Conservation (phyloP, 2,329 filamentous ascomycete genomes). For the Dryadomyces sulphureus region DNA sequence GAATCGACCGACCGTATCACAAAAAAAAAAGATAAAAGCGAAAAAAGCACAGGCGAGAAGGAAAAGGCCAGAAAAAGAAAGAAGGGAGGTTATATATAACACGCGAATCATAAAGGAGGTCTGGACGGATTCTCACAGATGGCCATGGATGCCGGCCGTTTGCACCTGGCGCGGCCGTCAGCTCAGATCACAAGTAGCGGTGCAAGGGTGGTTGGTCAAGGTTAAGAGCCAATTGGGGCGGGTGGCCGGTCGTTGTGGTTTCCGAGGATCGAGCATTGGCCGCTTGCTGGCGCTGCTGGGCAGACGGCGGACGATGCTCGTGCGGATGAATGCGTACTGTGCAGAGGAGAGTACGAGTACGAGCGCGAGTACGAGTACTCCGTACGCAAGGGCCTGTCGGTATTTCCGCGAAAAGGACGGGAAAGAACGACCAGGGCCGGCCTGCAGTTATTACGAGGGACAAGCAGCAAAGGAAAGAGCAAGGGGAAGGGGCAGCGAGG, state of each 20-base stretch:
- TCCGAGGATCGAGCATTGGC: background rate
- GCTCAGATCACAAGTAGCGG: background rate
- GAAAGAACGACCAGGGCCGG: background rate
- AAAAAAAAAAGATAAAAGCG: background rate
- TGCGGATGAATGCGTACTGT: no score
- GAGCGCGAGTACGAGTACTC: background rate
- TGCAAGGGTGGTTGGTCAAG: background rate
- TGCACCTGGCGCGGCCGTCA: background rate
- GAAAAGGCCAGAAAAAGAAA: background rate
- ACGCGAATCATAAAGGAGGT: conserved; percentile 3
- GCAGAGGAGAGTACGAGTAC: no score
- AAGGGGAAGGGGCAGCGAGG: background rate
- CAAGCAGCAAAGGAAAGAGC: background rate
- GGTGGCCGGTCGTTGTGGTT: background rate
- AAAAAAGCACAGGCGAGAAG: no score
- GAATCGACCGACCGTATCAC: background rate
- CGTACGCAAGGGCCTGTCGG: background rate
- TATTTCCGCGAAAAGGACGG: background rate
- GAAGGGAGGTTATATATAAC: background rate
- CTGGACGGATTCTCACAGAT: background rate
- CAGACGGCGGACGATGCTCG: no score
- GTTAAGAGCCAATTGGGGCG: background rate
- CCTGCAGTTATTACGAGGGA: background rate
- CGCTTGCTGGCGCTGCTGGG: no score
- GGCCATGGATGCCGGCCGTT: background rate